Conservation (phyloP, 1,284 basidiomycete species). For the Heterobasidion parviporum region DNA sequence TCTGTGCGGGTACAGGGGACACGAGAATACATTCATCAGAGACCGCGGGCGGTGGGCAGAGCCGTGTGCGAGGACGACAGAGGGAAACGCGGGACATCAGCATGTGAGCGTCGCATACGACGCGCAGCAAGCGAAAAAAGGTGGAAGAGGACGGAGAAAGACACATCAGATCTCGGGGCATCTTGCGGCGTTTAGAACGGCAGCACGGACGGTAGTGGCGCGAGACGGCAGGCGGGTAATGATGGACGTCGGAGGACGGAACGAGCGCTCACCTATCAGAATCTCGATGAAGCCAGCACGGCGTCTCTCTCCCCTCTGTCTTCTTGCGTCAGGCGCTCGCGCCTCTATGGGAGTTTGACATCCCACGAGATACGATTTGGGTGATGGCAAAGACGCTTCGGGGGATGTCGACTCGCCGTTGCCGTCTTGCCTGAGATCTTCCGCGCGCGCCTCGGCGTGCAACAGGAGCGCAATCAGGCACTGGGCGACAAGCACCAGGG, state of each 20-base stretch:
- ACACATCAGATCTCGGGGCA: background rate
- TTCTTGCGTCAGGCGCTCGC: background rate
- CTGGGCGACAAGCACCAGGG: slow-evolving; percentile 69
- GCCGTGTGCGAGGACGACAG: background rate
- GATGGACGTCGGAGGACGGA: slow-evolving; percentile 24
- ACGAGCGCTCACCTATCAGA: slow-evolving; percentile 6
- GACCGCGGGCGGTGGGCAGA: too few relatives aligned
- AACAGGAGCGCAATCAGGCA: slow-evolving; percentile 65
- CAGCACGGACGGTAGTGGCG: too few relatives aligned
- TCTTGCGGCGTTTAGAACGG: too few relatives aligned
- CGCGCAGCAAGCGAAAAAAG: background rate
- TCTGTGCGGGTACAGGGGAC: slow-evolving; percentile 29
- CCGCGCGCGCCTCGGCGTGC: slow-evolving; percentile 28
- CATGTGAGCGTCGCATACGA: background rate
- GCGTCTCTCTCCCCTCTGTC: too few relatives aligned
- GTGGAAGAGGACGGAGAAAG: background rate
- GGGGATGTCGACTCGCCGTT: background rate
- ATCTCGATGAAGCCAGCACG: background rate
- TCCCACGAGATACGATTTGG: background rate
- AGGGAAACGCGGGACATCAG: slow-evolving; percentile 33
- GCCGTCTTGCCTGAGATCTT: background rate
- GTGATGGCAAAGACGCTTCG: background rate
- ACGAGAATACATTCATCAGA: too few relatives aligned
- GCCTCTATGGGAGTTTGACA: background rate
- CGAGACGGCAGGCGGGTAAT: too few relatives aligned